phyloP scores from a whole-genome alignment of 768 basidiomycete genomes.

The Neoboletus magnificus region DNA sequence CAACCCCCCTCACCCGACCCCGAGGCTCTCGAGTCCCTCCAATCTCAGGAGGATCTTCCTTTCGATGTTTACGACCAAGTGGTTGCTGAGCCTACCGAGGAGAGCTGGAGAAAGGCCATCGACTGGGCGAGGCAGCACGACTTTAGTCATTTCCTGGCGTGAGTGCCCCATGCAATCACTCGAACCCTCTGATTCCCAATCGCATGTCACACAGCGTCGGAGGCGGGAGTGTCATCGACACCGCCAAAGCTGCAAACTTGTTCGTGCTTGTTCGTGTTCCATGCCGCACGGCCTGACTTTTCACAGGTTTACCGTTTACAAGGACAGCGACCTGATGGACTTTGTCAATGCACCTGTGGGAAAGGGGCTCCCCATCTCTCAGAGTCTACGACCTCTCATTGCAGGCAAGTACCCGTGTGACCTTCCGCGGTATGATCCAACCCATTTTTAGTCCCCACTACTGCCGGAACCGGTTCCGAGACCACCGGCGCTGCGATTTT shows the following conservation, averaged over 20 bases:
- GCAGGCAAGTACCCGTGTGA: slow-evolving; percentile 45
- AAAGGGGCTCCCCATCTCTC: slow-evolving; percentile 79
- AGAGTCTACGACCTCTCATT: slow-evolving; percentile 77
- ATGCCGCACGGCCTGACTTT: not conserved
- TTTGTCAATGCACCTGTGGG: slow-evolving; percentile 97
- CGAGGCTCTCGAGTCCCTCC: slow-evolving; percentile 77
- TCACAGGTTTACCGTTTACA: slow-evolving; percentile 80
- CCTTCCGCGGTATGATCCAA: not conserved
- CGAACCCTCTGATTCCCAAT: not conserved
- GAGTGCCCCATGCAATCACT: slow-evolving; percentile 26
- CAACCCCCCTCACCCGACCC: not conserved
- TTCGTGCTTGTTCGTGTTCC: slow-evolving; percentile 32
- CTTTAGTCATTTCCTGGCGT: slow-evolving; percentile 94
- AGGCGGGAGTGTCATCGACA: slow-evolving; percentile 95
- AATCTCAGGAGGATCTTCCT: slow-evolving; percentile 68
- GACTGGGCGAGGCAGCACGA: slow-evolving; percentile 81
- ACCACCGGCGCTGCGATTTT: slow-evolving; percentile 95
- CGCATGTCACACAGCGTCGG: slow-evolving; percentile 56
- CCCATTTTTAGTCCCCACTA: slow-evolving; percentile 53
- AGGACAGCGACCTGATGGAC: slow-evolving; percentile 89
- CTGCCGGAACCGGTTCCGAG: slow-evolving; percentile 88
- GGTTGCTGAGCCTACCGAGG: slow-evolving; percentile 89
- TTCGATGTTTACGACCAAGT: slow-evolving; percentile 83
- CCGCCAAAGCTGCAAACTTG: slow-evolving; percentile 93
- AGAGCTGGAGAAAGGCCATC: slow-evolving; percentile 85